Percentiles rank a stretch among this genome's conserved stretches.
phyloP scores from a whole-genome alignment of 2,329 filamentous ascomycete species.

The Monilinia polystroma region DNA sequence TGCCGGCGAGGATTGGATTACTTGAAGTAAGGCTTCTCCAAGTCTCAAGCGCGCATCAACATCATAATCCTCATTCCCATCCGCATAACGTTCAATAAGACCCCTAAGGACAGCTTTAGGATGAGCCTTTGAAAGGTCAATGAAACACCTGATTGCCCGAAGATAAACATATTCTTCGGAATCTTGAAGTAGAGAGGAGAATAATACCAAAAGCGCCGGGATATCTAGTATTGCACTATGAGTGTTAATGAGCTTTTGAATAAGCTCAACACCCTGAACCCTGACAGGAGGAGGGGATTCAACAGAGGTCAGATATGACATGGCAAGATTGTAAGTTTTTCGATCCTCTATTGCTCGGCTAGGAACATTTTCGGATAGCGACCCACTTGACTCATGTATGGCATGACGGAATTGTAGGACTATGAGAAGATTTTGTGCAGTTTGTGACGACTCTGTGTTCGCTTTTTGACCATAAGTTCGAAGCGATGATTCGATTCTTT shows the following conservation, averaged over 20 bases:
- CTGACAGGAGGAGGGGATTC: conserved; percentile 67
- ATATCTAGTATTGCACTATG: conserved; percentile 63
- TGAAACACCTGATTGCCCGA: conserved; percentile 63
- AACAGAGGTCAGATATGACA: conserved; percentile 60
- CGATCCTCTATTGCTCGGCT: conserved; percentile 56
- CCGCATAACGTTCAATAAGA: conserved; percentile 66
- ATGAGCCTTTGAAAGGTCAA: conserved; percentile 58
- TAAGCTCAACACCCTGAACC: conserved; percentile 61
- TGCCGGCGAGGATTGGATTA: conserved; percentile 59
- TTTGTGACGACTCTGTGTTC: conserved; percentile 49
- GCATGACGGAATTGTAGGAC: conserved; percentile 57
- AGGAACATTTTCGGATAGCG: conserved; percentile 38
- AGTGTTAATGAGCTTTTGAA: conserved; percentile 56
- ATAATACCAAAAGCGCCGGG: conserved; percentile 60
- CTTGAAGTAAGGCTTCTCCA: conserved; percentile 65
- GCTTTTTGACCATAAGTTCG: conserved; percentile 43
- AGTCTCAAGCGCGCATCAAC: conserved; percentile 67
- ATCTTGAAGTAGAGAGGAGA: conserved; percentile 64
- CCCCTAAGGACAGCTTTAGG: conserved; percentile 62
- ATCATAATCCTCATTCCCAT: conserved; percentile 55
- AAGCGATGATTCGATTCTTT: conserved; percentile 51
- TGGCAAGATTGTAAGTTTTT: conserved; percentile 60
- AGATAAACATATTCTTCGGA: conserved; percentile 71
- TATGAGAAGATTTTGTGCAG: conserved; percentile 55
- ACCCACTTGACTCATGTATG: conserved; percentile 44